These are phyloP conservation scores for Beauveria scarabaeidicola DNA, from an alignment of 2,329 filamentous ascomycete genomes.

Conservation along the genomic window DNA sequence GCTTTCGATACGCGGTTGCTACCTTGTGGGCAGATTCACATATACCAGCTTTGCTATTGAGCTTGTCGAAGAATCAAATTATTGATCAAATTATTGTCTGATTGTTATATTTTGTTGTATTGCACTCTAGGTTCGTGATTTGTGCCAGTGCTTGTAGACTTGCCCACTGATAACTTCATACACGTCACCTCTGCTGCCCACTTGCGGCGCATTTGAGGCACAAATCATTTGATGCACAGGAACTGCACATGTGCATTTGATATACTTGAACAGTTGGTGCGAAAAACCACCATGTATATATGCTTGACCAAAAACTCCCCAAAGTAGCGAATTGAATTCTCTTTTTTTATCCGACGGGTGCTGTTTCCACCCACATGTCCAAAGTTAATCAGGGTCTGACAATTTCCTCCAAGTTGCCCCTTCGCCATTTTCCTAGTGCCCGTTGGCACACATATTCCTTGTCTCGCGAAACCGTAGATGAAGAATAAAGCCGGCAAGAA, in stretches of 20 bases:
- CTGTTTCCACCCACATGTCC: conserved; percentile 4
- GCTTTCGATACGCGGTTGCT: not conserved
- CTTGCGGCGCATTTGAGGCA: too few species aligned
- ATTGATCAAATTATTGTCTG: not conserved
- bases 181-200: too few species aligned
- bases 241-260: too few species aligned
- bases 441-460: not conserved
- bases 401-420: not conserved
- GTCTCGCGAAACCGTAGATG: not conserved
- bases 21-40: not conserved
- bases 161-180: too few species aligned
- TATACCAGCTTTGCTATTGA: conserved; percentile 1
- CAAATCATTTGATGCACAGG: too few species aligned
- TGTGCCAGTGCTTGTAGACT: too few species aligned
- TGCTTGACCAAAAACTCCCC: not conserved
- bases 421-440: too few species aligned
- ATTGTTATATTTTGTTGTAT: not conserved
- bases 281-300: not conserved
- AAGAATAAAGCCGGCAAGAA: not conserved
- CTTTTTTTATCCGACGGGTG: not conserved
- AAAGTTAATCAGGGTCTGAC: not conserved
- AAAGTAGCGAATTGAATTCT: not conserved
- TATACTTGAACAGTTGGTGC: not conserved
- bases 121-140: too few species aligned
- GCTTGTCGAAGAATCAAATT: not conserved